phyloP scores from a whole-genome alignment of 1,284 basidiomycete genomes.

The Cutaneotrichosporon cutaneum region DNA sequence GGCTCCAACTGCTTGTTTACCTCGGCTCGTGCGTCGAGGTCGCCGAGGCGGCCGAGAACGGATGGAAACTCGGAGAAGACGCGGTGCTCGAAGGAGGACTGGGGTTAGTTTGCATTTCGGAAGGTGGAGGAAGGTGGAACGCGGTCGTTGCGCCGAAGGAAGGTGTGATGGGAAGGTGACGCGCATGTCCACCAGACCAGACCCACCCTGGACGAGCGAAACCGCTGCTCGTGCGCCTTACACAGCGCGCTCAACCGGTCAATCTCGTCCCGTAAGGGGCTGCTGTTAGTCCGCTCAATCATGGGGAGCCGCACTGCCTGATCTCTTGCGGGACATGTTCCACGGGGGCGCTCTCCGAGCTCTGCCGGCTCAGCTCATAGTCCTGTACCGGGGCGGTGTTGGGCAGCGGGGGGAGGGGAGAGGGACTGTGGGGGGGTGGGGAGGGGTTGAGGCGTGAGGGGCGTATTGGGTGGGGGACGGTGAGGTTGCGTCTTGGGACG shows the following conservation, averaged over 20 bases:
- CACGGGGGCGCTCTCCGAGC: neutral
- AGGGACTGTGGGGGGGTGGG: neutral
- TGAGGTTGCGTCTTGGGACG: conserved; percentile 6
- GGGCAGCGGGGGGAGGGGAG: neutral
- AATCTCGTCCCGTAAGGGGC: conserved; percentile 41
- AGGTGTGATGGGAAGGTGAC: too few relatives aligned
- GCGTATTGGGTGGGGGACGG: neutral
- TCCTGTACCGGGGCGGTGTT: neutral
- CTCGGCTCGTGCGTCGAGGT: conserved; percentile 42
- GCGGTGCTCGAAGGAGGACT: conserved; percentile 46
- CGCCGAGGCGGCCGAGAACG: conserved; percentile 29
- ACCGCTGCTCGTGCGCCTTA: conserved; percentile 44
- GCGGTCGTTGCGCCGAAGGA: too few relatives aligned
- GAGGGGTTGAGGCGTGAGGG: conserved; percentile 5
- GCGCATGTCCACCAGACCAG: too few relatives aligned
- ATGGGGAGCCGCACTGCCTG: neutral
- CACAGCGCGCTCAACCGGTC: conserved; percentile 36
- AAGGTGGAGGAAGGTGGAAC: too few relatives aligned
- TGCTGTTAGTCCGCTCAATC: conserved; percentile 3
- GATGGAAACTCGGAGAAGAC: conserved; percentile 39
- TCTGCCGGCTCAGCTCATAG: neutral
- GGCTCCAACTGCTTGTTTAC: conserved; percentile 25
- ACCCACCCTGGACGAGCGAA: conserved; percentile 39
- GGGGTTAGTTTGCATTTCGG: neutral
- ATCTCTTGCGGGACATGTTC: neutral